A percentile compares a stretch with the other conserved stretches of the same genome.
Conservation (phyloP, 1,284 basidiomycete genomes). For the Cutaneotrichosporon sp. region DNA sequence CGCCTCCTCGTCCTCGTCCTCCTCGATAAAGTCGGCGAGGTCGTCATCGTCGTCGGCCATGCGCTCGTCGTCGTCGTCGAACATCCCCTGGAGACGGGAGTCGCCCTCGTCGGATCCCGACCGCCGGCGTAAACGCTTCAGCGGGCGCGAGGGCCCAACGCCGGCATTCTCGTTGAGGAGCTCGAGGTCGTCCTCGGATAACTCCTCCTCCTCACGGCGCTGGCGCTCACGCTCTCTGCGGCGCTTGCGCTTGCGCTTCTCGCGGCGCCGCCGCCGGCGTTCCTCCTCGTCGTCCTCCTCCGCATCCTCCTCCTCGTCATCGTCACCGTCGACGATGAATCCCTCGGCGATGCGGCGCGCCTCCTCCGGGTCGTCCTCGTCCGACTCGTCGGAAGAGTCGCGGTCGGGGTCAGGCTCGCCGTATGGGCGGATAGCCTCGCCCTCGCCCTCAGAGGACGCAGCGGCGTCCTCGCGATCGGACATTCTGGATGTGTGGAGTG, state of each 20-base stretch:
- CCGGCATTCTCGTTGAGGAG: slow-evolving; percentile 95
- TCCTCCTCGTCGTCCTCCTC: slow-evolving; percentile 32
- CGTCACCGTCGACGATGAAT: slow-evolving; percentile 54
- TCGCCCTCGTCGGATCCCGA: slow-evolving; percentile 56
- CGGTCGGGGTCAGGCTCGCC: slow-evolving; percentile 41
- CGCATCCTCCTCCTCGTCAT: slow-evolving; percentile 49
- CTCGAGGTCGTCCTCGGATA: slow-evolving; percentile 85
- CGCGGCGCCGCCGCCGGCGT: slow-evolving; percentile 36
- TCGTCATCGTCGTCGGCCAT: slow-evolving; percentile 56
- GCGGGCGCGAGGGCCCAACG: slow-evolving; percentile 53
- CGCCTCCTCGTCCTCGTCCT: slow-evolving; percentile 64
- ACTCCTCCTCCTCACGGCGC: slow-evolving; percentile 56
- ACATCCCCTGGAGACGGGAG: slow-evolving; percentile 49
- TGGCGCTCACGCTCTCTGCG: slow-evolving; percentile 33
- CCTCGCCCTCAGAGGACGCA: slow-evolving; percentile 53
- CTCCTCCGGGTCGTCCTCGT: slow-evolving; percentile 53
- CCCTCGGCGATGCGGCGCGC: slow-evolving; percentile 49
- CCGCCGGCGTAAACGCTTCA: slow-evolving; percentile 43
- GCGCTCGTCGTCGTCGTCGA: slow-evolving; percentile 44
- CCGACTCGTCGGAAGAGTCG: slow-evolving; percentile 55
- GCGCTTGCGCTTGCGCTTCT: slow-evolving; percentile 43
- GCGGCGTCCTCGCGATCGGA: slow-evolving; percentile 37
- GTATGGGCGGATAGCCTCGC: slow-evolving; percentile 51
- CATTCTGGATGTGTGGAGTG: slow-evolving; percentile 27
- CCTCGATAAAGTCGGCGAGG: slow-evolving; percentile 87